These are phyloP conservation scores for Boletus eberwhitei DNA, from an alignment of 768 basidiomycete species.

Conservation along the genomic window DNA sequence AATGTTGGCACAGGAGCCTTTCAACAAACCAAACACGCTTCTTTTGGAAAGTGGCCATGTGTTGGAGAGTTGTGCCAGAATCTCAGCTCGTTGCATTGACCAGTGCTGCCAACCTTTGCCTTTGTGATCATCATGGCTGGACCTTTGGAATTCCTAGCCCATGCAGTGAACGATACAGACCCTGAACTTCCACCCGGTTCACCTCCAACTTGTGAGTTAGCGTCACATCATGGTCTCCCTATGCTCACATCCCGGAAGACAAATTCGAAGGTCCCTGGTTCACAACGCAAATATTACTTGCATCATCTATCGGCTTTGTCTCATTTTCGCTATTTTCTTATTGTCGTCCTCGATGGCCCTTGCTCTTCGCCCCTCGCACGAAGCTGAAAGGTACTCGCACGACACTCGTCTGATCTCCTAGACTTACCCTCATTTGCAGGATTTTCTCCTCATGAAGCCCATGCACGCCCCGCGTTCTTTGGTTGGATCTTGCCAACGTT, in stretches of 20 bases:
- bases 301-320: slow-evolving; percentile 68
- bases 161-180: slow-evolving; percentile 32
- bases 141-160: slow-evolving; percentile 14
- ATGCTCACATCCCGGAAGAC: slow-evolving; percentile 37
- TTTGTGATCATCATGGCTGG: slow-evolving; percentile 14
- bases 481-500: slow-evolving; percentile 97
- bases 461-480: slow-evolving; percentile 82
- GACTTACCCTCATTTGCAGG: slow-evolving; percentile 42
- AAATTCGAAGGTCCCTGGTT: slow-evolving; percentile 96
- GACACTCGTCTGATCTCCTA: background rate
- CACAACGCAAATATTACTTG: slow-evolving; percentile 81
- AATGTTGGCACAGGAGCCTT: too few species aligned
- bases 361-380: slow-evolving; percentile 89
- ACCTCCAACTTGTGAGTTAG: slow-evolving; percentile 57
- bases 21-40: too few species aligned
- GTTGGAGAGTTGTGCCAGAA: background rate
- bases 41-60: slow-evolving; percentile 16
- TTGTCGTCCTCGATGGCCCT: slow-evolving; percentile 81
- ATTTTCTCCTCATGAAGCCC: slow-evolving; percentile 92
- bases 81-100: background rate
- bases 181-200: slow-evolving; percentile 56
- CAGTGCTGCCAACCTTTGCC: background rate
- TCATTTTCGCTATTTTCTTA: slow-evolving; percentile 90
- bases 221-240: background rate
- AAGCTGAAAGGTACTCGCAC: slow-evolving; percentile 78